Conservation (phyloP, 1,284 basidiomycete species). For the Malassezia caprae region DNA sequence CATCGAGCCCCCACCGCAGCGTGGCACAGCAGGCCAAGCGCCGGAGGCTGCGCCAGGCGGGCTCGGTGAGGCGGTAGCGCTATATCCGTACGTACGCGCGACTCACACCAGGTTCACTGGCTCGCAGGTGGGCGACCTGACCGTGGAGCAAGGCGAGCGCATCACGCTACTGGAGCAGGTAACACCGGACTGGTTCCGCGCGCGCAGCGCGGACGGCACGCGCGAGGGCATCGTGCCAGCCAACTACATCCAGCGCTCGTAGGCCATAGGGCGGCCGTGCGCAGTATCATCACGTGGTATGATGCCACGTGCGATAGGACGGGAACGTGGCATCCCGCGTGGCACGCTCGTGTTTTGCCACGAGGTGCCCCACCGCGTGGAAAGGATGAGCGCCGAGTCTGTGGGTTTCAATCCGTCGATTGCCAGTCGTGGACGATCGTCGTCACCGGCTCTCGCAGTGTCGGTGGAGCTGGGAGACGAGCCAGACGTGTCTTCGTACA, state of each 20-base stretch:
- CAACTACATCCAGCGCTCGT: constrained; percentile 21
- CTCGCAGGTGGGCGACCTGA: constrained; percentile 29
- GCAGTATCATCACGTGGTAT: not conserved
- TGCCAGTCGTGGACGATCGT: not conserved
- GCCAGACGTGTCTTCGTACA: constrained; percentile 2
- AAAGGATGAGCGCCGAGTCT: constrained; percentile 13
- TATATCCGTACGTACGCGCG: constrained; percentile 12
- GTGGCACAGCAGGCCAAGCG: not conserved
- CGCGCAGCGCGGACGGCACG: constrained; percentile 13
- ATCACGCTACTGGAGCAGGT: constrained; percentile 29
- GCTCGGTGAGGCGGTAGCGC: constrained; percentile 11
- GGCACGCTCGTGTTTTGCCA: constrained; percentile 18
- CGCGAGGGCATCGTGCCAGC: constrained; percentile 31
- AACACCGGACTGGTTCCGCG: constrained; percentile 38
- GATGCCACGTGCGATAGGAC: constrained; percentile 1
- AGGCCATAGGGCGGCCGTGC: not conserved
- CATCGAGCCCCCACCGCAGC: not conserved
- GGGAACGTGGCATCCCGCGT: constrained; percentile 17
- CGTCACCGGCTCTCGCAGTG: not conserved
- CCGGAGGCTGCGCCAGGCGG: not conserved
- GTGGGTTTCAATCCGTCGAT: constrained; percentile 10
- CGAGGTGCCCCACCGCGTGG: constrained; percentile 12
- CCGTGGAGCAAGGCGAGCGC: constrained; percentile 22
- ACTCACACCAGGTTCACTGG: constrained; percentile 12
- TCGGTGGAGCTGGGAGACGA: not conserved